Base-by-base conservation (phyloP, 1,284 basidiomycete genomes). In the Ceratobasidium sp. region DNA sequence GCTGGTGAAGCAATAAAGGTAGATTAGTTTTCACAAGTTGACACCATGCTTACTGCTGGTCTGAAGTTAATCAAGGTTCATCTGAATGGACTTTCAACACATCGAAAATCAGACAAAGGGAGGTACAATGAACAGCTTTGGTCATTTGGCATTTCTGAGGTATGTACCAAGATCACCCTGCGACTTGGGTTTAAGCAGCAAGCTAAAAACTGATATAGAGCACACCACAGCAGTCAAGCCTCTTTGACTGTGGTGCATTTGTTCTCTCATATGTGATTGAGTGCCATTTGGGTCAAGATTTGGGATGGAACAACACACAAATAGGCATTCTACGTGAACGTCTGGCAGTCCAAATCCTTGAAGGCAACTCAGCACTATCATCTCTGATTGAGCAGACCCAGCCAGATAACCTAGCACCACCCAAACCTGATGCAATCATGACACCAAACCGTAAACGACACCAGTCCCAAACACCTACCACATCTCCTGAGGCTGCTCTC, bases 331-430 rank as follows among this genome's bases (percentile, higher is more conserved):
- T 68, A 17, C n/a, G 48, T 2, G 6, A 44, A 23, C 17, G 20
- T 17, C 20, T 68, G 20, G 66, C 66, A 44, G 17, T 68, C 23
- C 66, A 68, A 50, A 68, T 68, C 6, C 44, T 50, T n/a, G 40
- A 50, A 28, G 46, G 40, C 7, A 26, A 44, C 13, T 26, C 46
- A 28, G 23, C 28, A 26, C 20, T 42, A 10, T n/a, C 26, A 7
- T 12, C 23, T 17, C 33, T 33, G 33, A 33, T 33, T 33, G 33
- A 33, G 33, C 33, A 33, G 33, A 33, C 33, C 33, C 33, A 33
- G 33, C 4, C 33, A 33, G 33, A 33, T 33, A 33, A 33, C 33
- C 33, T 33, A 33, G 33, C 33, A 33, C 33, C 33, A 33, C 33
- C 33, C 33, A 33, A 33, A 33, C 33, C 4, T 33, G 33, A 48